These are phyloP conservation scores for Ophiostoma sp. DNA, from an alignment of 2,329 filamentous ascomycete species.

Conservation along the genomic window DNA sequence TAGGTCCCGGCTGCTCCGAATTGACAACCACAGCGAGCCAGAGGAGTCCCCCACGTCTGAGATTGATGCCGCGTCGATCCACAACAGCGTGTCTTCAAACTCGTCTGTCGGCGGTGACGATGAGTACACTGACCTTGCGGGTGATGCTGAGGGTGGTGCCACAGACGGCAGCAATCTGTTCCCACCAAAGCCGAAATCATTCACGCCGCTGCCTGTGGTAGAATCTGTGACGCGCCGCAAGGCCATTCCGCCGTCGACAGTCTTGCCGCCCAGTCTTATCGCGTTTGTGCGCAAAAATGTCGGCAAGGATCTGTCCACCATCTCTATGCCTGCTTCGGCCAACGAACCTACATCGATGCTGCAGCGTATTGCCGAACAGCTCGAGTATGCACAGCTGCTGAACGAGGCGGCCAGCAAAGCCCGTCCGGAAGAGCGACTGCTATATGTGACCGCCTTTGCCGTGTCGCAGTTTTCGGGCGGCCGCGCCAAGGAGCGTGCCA, in stretches of 20 bases:
- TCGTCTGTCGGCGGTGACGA: slow-evolving; percentile 57
- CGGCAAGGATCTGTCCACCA: slow-evolving; percentile 92
- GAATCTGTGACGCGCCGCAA: slow-evolving; percentile 60
- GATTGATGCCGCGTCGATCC: slow-evolving; percentile 50
- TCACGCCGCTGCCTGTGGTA: slow-evolving; percentile 70
- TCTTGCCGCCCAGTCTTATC: slow-evolving; percentile 83
- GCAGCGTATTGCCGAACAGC: slow-evolving; percentile 80
- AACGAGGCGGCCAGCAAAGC: slow-evolving; percentile 65
- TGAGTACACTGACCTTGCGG: slow-evolving; percentile 34
- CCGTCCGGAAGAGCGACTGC: slow-evolving; percentile 61
- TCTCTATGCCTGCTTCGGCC: slow-evolving; percentile 94
- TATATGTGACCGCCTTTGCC: slow-evolving; percentile 86
- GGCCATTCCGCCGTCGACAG: slow-evolving; percentile 66
- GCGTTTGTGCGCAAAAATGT: slow-evolving; percentile 95
- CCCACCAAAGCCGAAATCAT: slow-evolving; percentile 67
- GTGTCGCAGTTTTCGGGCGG: slow-evolving; percentile 77
- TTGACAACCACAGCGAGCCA: slow-evolving; percentile 24
- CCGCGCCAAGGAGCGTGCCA: slow-evolving; percentile 81
- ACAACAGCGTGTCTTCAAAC: slow-evolving; percentile 62
- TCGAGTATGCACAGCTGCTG: slow-evolving; percentile 84
- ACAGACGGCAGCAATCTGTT: slow-evolving; percentile 53
- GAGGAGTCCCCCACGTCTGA: slow-evolving; percentile 42
- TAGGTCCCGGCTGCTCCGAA: slow-evolving; percentile 34
- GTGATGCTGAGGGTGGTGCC: slow-evolving; percentile 31
- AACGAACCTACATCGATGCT: slow-evolving; percentile 89